A percentile compares a stretch with the other conserved stretches of the same genome.
phyloP scores from a whole-genome alignment of 2,329 filamentous ascomycete species.

The Phoma sp. region DNA sequence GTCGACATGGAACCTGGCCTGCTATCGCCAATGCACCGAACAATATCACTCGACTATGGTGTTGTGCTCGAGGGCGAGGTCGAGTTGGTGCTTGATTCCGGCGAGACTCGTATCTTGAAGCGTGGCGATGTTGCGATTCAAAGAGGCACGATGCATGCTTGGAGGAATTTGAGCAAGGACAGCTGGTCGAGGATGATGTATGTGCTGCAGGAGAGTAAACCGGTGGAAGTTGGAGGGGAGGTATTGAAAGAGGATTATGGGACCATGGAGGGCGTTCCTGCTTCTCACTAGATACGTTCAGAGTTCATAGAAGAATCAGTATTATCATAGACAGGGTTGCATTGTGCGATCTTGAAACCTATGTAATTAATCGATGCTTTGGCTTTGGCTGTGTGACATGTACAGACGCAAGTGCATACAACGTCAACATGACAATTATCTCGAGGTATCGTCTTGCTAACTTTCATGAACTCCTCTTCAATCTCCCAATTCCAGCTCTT shows the following conservation, averaged over 20 bases:
- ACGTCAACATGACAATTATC: too few relatives aligned
- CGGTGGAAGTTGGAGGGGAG: constrained; percentile 34
- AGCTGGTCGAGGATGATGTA: constrained; percentile 43
- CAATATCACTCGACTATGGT: constrained; percentile 49
- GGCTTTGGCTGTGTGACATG: too few relatives aligned
- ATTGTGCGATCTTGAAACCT: too few relatives aligned
- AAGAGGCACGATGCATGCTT: constrained; percentile 50
- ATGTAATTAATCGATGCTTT: too few relatives aligned
- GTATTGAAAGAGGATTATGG: constrained; percentile 39
- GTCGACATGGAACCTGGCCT: constrained; percentile 44
- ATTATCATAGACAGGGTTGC: too few relatives aligned
- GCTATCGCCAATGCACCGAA: constrained; percentile 49
- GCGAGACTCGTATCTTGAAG: constrained; percentile 44
- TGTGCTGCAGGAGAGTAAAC: constrained; percentile 40
- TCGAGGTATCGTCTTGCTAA: too few relatives aligned
- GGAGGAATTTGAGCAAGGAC: constrained; percentile 40
- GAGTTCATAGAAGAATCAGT: background rate
- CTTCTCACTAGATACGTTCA: constrained; percentile 26
- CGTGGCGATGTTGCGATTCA: constrained; percentile 48
- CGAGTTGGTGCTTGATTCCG: constrained; percentile 47
- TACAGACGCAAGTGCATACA: too few relatives aligned
- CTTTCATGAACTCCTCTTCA: too few relatives aligned
- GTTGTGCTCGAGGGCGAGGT: constrained; percentile 50
- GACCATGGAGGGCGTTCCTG: constrained; percentile 40
- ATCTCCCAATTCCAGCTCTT: too few relatives aligned